Percentiles rank a stretch among this genome's conserved stretches.
Conservation (phyloP, 164 flowering plant species). For the Umbilicus rupestris region DNA sequence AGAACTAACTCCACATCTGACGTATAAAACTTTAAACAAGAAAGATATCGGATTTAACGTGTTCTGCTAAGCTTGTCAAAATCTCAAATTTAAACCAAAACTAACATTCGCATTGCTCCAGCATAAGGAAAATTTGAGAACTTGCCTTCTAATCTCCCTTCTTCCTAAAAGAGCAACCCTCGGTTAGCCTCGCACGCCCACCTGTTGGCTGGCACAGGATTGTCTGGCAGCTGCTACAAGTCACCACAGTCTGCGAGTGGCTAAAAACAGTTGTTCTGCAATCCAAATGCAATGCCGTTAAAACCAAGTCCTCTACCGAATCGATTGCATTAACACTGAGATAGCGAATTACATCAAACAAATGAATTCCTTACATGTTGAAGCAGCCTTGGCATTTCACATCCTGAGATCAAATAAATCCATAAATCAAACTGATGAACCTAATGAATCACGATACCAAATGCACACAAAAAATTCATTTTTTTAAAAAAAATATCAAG, state of each 20-base stretch:
- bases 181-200: conserved; percentile 18
- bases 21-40: too few relatives aligned
- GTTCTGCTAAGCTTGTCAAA: too few relatives aligned
- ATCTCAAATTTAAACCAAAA: too few relatives aligned
- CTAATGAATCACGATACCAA: too few relatives aligned
- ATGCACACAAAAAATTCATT: too few relatives aligned
- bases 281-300: background rate
- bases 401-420: conserved; percentile 1
- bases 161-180: conserved; percentile 21
- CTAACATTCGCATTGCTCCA: too few relatives aligned
- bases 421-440: background rate
- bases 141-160: conserved; percentile 12
- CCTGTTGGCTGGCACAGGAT: conserved; percentile 22
- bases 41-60: too few relatives aligned
- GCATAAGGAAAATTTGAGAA: too few relatives aligned
- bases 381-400: conserved; percentile 12
- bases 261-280: conserved; percentile 13
- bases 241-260: conserved; percentile 11
- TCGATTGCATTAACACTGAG: background rate
- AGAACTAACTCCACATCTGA: too few relatives aligned
- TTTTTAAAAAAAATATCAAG: too few relatives aligned
- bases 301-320: background rate
- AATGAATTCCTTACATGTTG: conserved; percentile 6
- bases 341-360: background rate
- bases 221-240: conserved; percentile 10